Evolutionary conservation across 345 rosid genomes (phyloP), one percentile per base, ranked within the genome.

Genomic region (Eucalyptus caleyi): DNA sequence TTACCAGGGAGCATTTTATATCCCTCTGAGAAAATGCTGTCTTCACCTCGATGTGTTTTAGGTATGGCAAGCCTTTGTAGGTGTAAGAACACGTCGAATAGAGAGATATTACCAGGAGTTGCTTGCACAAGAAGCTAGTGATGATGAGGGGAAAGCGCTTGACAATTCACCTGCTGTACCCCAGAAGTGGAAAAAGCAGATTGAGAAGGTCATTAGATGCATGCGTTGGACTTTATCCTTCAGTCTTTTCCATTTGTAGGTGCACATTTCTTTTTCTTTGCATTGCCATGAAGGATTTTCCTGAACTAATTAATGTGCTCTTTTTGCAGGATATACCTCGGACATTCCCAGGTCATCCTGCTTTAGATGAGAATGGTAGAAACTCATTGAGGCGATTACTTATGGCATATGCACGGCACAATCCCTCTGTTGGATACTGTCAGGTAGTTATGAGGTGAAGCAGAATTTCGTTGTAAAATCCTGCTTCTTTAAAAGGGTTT

Each of bases 11-110:
- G 47, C 47, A 11, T 77, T 37, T 40, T 77, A 21, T 40, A 77
- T 77, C 47, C 47, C 47, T 77, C 85, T 77, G 85, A 40, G 47
- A 77, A 77, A 40, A 40, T 40, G 85, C 47, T 77, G 85, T 77
- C 47, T 40, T 89, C 67, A 40, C 77, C 67, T 34, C 69, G n/a
- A 77, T 69, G 86, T 50, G 53, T 88, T 90, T 88, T 89, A 97
- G 99, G 94, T 97, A 60, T 97, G 99, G 99, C 99, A 98, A 94
- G 97, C 99, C 87, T 97, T 97, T 93, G 98, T 95, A 88, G 99
- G 99, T 89, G 97, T 95, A 81, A 96, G 96, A 89, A 94, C 94
- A 87, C 95, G 99, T 34, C 91, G 99, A 81, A 93, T 95, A 42
- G 96, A 95, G 90, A 95, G 93, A 86, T 98, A 98, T 92, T 98